These are phyloP conservation scores for Amphirosellinia nigrospora DNA, from an alignment of 495 filamentous ascomycete species.

Conservation along the genomic window DNA sequence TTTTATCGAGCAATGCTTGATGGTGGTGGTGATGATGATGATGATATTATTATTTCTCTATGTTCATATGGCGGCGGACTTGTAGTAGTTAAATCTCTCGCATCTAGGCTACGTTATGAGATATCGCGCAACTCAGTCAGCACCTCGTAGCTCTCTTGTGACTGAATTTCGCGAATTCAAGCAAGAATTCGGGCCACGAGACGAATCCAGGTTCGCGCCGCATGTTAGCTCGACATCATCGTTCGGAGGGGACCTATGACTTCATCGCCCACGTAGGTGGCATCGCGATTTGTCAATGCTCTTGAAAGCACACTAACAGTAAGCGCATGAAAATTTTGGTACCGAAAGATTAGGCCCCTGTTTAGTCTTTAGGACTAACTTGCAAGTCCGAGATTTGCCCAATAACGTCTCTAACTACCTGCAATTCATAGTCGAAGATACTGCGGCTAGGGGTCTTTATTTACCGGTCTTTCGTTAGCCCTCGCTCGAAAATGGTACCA, in stretches of 20 bases:
- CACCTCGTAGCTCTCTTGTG: slow-evolving; percentile 3
- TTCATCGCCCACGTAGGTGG: slow-evolving; percentile 10
- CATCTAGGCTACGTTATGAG: not conserved
- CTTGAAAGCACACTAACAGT: slow-evolving; percentile 8
- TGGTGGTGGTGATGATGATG: not conserved
- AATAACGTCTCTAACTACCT: not conserved
- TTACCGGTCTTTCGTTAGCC: slow-evolving; percentile 5
- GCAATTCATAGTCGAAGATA: not conserved
- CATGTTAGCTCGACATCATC: slow-evolving; percentile 20
- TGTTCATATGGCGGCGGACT: not conserved
- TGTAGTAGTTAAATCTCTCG: not conserved
- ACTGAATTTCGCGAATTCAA: not conserved
- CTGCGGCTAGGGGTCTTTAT: not conserved
- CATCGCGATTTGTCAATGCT: slow-evolving; percentile 15
- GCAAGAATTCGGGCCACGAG: slow-evolving; percentile 16
- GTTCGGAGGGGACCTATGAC: slow-evolving; percentile 9
- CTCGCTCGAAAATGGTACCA: not conserved
- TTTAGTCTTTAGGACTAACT: not conserved
- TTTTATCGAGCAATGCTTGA: slow-evolving; percentile 5
- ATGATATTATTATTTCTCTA: not conserved
- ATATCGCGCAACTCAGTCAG: slow-evolving; percentile 18
- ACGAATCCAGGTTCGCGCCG: slow-evolving; percentile 18
- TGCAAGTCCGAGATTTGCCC: not conserved
- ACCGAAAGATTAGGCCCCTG: not conserved
- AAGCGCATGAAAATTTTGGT: slow-evolving; percentile 6